phyloP scores from a whole-genome alignment of 306 rosid species.

The Luffa aegyptiaca region DNA sequence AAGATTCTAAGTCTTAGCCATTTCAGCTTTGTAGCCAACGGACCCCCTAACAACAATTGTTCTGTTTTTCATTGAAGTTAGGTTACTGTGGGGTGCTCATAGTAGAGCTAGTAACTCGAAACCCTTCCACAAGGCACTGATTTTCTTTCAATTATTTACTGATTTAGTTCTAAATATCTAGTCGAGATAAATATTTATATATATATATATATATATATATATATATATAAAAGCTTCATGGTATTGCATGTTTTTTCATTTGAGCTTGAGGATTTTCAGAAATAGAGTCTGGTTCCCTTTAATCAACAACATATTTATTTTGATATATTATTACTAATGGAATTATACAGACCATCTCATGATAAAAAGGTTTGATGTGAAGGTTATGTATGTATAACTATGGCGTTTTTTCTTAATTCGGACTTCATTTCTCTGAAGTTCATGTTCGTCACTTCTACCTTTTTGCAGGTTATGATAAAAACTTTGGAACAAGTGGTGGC shows the following conservation, averaged over 20 bases:
- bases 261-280: not conserved
- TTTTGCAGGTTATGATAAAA: slow-evolving; percentile 75
- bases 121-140: not conserved
- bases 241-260: not conserved
- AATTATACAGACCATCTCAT: not conserved
- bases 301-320: not conserved
- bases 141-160: not conserved
- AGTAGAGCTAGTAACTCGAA: not conserved
- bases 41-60: too few species aligned
- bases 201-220: not conserved
- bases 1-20: not conserved
- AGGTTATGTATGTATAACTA: not conserved
- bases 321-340: not conserved
- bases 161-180: not conserved
- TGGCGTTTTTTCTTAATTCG: not conserved
- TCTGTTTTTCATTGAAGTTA: not conserved
- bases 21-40: not conserved
- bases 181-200: not conserved
- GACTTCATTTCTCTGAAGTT: not conserved
- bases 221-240: not conserved
- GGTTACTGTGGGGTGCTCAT: not conserved
- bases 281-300: not conserved
- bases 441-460: not conserved
- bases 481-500: slow-evolving; percentile 95
- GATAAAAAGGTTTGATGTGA: not conserved